Base-by-base conservation (phyloP, 371 early-diverging fungal species). In the Cokeromyces recurvatus region DNA sequence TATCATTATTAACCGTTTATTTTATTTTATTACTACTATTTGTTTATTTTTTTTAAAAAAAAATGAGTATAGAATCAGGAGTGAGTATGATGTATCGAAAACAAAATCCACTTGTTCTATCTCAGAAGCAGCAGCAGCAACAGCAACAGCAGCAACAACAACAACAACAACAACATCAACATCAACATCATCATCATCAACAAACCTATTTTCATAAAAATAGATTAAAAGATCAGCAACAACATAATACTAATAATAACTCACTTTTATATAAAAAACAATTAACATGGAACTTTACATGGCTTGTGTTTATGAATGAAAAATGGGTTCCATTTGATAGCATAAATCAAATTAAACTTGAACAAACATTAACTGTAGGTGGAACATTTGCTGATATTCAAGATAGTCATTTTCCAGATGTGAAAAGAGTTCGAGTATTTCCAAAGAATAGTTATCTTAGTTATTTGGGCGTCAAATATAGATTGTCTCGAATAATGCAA, bases 321-420 rank as follows among this genome's bases (percentile, higher is more conserved):
- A 66, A 62, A 53, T 66, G 66, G 66, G 55, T 59, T 1, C 66
- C 66, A 4, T 66, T 66, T 53, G 62, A 66, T 50, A 31, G 44
- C 1, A 37, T 51, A 17, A 66, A 66, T 25, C 66, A 66, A 43
- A 50, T 48, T 3, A 55, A 56, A 45, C 44, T 66, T 15, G 66
- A 66, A 38, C 66, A 66, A n/a, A 66, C 66, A 8, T 32, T 62
- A 9, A 55, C 56, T n/a, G 47, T 66, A 0, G 62, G 57, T 9
- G 66, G 66, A 11, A 66, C 62, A 14, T 66, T 66, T 62, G 62
- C 59, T 3, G 66, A 66, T 31, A 62, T 66, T 20, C 35, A 23
- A 7, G 66, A 66, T 44, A 51, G 51, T 20, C 58, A 66, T 47
- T 66, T 66, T 25, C 62, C 66, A 2, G 39, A 55, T 27, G 62